phyloP scores from a whole-genome alignment of 257 asterid species.

The Petunia axillaris region DNA sequence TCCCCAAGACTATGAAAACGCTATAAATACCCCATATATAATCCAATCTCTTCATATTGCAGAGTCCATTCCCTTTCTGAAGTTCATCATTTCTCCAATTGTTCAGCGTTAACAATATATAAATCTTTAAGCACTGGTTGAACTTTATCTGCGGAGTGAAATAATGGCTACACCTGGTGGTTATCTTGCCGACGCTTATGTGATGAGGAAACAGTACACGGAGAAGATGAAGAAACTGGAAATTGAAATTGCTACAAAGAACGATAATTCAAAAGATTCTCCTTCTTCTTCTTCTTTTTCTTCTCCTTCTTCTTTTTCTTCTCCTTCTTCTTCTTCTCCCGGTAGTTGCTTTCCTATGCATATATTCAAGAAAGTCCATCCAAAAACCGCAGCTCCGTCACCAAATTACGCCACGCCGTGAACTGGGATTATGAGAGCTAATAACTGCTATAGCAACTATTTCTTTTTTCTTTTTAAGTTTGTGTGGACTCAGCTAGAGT shows the following conservation, averaged over 20 bases:
- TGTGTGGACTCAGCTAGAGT: neutral
- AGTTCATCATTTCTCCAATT: neutral
- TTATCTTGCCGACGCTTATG: constrained; percentile 53
- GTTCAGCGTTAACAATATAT: neutral
- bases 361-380: constrained; percentile 57
- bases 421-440: neutral
- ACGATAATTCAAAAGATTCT: no score
- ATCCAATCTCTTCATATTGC: neutral
- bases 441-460: neutral
- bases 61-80: neutral
- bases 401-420: neutral
- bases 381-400: constrained; percentile 22
- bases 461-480: no score
- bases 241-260: no score
- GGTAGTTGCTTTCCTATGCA: constrained; percentile 41
- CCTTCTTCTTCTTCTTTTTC: no score
- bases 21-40: neutral
- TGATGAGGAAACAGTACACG: constrained; percentile 42
- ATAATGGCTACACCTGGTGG: constrained; percentile 42
- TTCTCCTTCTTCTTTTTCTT: no score
- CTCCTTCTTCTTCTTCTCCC: neutral
- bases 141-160: no score
- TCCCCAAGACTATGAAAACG: neutral
- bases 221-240: constrained; percentile 48
- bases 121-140: no score